phyloP scores from a whole-genome alignment of 2,329 filamentous ascomycete genomes.

The Colletotrichum plurivorum region DNA sequence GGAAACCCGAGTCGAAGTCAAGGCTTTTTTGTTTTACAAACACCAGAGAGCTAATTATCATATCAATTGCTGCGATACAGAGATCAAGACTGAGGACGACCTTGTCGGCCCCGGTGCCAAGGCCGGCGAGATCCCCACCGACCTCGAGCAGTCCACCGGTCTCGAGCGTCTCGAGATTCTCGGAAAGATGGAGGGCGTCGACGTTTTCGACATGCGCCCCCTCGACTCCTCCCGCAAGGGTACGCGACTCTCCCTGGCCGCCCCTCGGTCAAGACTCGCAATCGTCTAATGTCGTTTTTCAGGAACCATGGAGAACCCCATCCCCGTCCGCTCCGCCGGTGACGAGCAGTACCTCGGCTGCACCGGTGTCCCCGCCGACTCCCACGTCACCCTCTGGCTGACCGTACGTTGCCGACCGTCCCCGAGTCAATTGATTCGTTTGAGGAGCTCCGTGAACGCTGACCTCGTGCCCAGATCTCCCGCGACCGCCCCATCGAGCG shows the following conservation, averaged over 20 bases:
- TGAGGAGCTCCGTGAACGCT: slow-evolving; percentile 1
- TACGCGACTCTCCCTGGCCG: slow-evolving; percentile 51
- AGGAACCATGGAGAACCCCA: slow-evolving; percentile 93
- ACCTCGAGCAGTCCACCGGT: slow-evolving; percentile 96
- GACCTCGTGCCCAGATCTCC: slow-evolving; percentile 72
- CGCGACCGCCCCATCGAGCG: slow-evolving; percentile 93
- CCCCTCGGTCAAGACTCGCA: slow-evolving; percentile 1
- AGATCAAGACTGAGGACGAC: slow-evolving; percentile 86
- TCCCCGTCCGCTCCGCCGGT: slow-evolving; percentile 90
- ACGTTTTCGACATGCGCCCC: slow-evolving; percentile 98
- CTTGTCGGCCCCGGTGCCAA: slow-evolving; percentile 87
- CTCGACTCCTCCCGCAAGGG: slow-evolving; percentile 92
- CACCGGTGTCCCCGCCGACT: slow-evolving; percentile 94
- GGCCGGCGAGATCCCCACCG: slow-evolving; percentile 88
- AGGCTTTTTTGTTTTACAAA: no score
- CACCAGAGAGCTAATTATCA: slow-evolving; percentile 21
- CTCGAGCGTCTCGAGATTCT: slow-evolving; percentile 98
- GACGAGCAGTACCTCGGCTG: slow-evolving; percentile 98
- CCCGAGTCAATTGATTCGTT: slow-evolving; percentile 27
- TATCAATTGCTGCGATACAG: slow-evolving; percentile 61
- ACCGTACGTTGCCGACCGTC: slow-evolving; percentile 71
- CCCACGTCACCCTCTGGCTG: slow-evolving; percentile 91
- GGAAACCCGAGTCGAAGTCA: neutral
- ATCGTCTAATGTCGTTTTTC: slow-evolving; percentile 44
- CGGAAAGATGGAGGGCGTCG: slow-evolving; percentile 98